phyloP scores from a whole-genome alignment of 306 rosid species.

The Glycine latifolia region DNA sequence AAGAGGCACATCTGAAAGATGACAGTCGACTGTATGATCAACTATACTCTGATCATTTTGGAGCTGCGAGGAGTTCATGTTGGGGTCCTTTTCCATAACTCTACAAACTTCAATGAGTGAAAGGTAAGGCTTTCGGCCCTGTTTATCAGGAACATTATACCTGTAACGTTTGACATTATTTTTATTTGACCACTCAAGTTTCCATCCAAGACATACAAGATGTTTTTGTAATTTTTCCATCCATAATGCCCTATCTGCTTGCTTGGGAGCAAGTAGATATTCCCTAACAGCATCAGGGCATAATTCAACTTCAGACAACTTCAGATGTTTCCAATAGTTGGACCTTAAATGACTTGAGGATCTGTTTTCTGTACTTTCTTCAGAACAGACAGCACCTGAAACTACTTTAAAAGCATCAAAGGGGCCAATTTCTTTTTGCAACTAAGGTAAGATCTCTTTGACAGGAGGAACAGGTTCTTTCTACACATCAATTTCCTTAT shows the following conservation, averaged over 20 bases:
- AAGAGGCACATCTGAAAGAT: constrained; percentile 25
- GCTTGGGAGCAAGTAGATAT: constrained; percentile 21
- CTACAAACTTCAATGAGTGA: constrained; percentile 47
- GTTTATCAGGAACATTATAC: constrained; percentile 52
- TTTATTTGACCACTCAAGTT: constrained; percentile 48
- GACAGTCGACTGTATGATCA: constrained; percentile 24
- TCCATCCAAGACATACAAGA: constrained; percentile 77
- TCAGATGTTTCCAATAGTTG: constrained; percentile 47
- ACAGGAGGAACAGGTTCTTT: constrained; percentile 37
- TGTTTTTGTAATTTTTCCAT: constrained; percentile 50
- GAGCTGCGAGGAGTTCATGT: constrained; percentile 39
- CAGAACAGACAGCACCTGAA: neutral
- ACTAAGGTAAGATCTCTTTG: neutral
- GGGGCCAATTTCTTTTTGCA: neutral
- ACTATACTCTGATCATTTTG: constrained; percentile 39
- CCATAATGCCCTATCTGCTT: neutral
- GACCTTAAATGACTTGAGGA: neutral
- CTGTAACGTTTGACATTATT: neutral
- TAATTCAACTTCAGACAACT: constrained; percentile 47
- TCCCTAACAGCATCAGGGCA: constrained; percentile 61
- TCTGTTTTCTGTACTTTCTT: constrained; percentile 23
- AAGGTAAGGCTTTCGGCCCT: constrained; percentile 39
- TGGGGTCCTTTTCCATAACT: neutral
- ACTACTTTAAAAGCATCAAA: neutral
- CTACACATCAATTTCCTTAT: constrained; percentile 43